phyloP scores from a whole-genome alignment of 176 grass and related monocot species.

The Cenchrus fungigraminus region DNA sequence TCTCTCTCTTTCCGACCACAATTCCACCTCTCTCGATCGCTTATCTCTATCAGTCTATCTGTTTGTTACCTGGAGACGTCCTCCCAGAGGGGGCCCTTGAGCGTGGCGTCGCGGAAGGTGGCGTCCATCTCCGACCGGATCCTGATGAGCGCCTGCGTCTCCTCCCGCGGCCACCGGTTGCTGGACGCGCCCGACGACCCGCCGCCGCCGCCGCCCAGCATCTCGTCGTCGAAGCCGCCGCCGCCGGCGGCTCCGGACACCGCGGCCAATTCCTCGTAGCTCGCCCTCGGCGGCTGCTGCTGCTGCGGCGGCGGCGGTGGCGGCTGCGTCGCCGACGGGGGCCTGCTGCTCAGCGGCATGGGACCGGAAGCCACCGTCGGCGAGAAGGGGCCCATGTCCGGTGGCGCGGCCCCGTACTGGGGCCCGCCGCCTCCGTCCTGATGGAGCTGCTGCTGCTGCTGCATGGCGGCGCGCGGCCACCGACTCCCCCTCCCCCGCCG shows the following conservation, averaged over 20 bases:
- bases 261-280: conserved; percentile 45
- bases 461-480: conserved; percentile 45
- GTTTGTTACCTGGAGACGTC: conserved; percentile 78
- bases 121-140: conserved; percentile 99
- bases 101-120: conserved; percentile 89
- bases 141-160: conserved; percentile 92
- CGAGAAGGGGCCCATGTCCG: conserved; percentile 55
- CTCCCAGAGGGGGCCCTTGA: conserved; percentile 92
- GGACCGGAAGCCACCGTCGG: conserved; percentile 21
- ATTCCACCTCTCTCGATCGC: neutral
- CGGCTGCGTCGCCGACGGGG: neutral
- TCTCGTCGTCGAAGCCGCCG: conserved; percentile 50
- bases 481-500: neutral
- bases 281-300: conserved; percentile 3
- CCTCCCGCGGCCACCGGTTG: conserved; percentile 92
- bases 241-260: neutral
- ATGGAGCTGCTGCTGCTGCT: conserved; percentile 65
- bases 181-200: conserved; percentile 45
- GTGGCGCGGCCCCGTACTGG: conserved; percentile 42
- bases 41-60: too few relatives aligned
- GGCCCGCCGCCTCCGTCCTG: conserved; percentile 49
- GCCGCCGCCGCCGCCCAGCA: conserved; percentile 19
- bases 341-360: conserved; percentile 50
- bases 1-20: neutral
- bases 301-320: neutral